Evolutionary conservation across 805 yeast species (phyloP).

Genomic region (Metschnikowia cubensis): DNA sequence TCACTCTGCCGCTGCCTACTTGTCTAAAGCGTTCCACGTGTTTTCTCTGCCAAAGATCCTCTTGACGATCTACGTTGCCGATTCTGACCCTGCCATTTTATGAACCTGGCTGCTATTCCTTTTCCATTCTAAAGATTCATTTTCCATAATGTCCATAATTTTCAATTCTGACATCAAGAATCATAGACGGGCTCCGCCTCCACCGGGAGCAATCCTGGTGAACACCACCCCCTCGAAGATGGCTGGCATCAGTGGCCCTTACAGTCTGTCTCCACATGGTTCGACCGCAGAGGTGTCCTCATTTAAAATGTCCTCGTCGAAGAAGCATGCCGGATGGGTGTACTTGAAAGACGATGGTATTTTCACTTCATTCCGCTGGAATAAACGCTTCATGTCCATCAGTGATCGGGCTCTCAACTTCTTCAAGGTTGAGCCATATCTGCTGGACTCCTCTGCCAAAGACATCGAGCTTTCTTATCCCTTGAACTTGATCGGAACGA

Average conservation of each 20-base stretch:
- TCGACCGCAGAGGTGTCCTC: constrained; percentile 6
- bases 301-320: constrained; percentile 9
- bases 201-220: constrained; percentile 24
- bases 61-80: background rate
- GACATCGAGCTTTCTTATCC: constrained; percentile 42
- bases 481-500: constrained; percentile 32
- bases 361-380: constrained; percentile 85
- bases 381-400: constrained; percentile 76
- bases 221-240: background rate
- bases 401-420: constrained; percentile 72
- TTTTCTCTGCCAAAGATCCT: background rate
- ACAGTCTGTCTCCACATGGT: constrained; percentile 1
- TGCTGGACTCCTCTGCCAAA: constrained; percentile 33
- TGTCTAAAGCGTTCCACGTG: background rate
- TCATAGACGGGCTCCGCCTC: constrained; percentile 44
- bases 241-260: background rate
- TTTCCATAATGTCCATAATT: constrained; percentile 31
- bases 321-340: constrained; percentile 72
- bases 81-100: background rate
- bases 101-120: background rate
- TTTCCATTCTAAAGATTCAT: background rate
- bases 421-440: constrained; percentile 58
- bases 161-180: constrained; percentile 39
- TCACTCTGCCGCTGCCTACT: background rate
- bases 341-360: constrained; percentile 87